Evolutionary conservation across 2,329 filamentous ascomycete genomes (phyloP).

Genomic region (Chaetomiaceae sp.): DNA sequence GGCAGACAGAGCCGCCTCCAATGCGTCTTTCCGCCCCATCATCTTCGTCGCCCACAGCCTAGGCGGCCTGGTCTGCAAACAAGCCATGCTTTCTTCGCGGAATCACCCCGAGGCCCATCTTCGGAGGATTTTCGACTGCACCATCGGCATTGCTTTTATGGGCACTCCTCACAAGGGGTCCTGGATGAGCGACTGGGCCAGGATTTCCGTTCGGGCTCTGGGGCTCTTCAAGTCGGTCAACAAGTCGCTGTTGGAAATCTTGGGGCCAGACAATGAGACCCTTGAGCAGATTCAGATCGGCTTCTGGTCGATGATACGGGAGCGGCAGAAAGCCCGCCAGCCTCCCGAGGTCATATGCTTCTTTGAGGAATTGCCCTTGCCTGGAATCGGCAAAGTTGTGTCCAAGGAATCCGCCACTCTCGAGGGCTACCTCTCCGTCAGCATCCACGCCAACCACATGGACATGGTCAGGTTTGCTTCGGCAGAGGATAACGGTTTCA

Average conservation of each 20-base stretch:
- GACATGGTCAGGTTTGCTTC: conserved; percentile 34
- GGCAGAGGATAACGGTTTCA: conserved; percentile 30
- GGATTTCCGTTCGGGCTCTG: conserved; percentile 28
- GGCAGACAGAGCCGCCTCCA: conserved; percentile 20
- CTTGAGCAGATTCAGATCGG: conserved; percentile 25
- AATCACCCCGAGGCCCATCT: conserved; percentile 31
- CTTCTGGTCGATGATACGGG: conserved; percentile 30
- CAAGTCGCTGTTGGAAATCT: conserved; percentile 28
- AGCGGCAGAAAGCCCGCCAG: conserved; percentile 15
- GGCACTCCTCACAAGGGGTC: conserved; percentile 37
- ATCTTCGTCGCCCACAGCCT: conserved; percentile 39
- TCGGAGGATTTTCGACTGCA: conserved; percentile 27
- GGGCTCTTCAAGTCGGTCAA: conserved; percentile 34
- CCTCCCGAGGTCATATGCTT: conserved; percentile 33
- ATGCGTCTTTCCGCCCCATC: conserved; percentile 28
- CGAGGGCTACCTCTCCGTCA: conserved; percentile 27
- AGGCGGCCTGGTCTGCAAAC: conserved; percentile 38
- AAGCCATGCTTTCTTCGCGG: conserved; percentile 33
- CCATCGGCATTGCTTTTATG: conserved; percentile 35
- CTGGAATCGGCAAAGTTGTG: conserved; percentile 26
- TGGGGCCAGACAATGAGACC: conserved; percentile 27
- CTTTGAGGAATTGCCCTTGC: conserved; percentile 33
- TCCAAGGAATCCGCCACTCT: conserved; percentile 31
- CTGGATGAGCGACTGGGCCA: conserved; percentile 34
- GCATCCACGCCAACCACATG: conserved; percentile 32